Conservation (phyloP, 805 yeast species). For the Teunomyces funiuensis region DNA sequence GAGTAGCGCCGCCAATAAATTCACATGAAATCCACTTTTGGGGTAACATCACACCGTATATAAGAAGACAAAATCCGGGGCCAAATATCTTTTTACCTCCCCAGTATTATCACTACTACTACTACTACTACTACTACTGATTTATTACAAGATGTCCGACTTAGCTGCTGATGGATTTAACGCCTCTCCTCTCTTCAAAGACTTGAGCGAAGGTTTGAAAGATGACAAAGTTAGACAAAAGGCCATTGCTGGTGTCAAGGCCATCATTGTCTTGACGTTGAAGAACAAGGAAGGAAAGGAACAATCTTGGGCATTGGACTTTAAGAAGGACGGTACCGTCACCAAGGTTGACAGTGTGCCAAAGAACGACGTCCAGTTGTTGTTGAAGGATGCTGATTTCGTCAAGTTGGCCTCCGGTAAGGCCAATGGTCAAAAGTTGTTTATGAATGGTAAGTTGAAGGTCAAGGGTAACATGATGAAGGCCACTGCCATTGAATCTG, state of each 20-base stretch:
- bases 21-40: constrained; percentile 1
- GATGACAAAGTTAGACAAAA: constrained; percentile 35
- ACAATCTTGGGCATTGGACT: constrained; percentile 66
- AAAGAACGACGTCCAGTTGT: constrained; percentile 62
- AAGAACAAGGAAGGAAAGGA: constrained; percentile 60
- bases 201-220: constrained; percentile 38
- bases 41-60: constrained; percentile 3
- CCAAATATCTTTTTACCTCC: background rate
- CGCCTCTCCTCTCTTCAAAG: constrained; percentile 42
- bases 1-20: background rate
- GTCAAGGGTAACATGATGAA: constrained; percentile 90
- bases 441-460: constrained; percentile 81
- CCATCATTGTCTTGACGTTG: constrained; percentile 64
- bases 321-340: constrained; percentile 56
- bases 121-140: background rate
- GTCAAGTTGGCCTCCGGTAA: constrained; percentile 72
- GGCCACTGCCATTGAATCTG: constrained; percentile 73
- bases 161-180: constrained; percentile 40
- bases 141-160: constrained; percentile 21
- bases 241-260: constrained; percentile 52
- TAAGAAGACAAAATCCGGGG: constrained; percentile 4
- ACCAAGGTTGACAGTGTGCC: constrained; percentile 44
- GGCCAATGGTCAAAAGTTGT: constrained; percentile 81
- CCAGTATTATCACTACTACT: background rate
- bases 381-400: constrained; percentile 66